phyloP scores from a whole-genome alignment of 2,329 filamentous ascomycete species.

The Acephala macrosclerotiorum region DNA sequence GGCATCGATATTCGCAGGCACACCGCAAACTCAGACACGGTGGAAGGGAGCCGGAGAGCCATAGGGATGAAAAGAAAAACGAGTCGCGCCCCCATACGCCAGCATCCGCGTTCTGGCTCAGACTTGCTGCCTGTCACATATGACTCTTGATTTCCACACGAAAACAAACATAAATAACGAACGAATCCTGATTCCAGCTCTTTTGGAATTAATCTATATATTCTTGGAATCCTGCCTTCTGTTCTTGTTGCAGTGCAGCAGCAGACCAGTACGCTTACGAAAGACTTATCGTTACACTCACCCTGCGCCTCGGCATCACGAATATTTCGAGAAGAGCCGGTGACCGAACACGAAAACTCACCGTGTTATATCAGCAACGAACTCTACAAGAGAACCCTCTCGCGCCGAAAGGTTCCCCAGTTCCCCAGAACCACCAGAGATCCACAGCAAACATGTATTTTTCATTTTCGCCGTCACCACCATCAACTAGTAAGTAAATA shows the following conservation, averaged over 20 bases:
- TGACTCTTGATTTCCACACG: slow-evolving; percentile 16
- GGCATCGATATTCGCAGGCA: background rate
- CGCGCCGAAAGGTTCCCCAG: background rate
- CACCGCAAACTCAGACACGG: slow-evolving; percentile 7
- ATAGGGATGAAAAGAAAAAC: background rate
- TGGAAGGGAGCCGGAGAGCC: background rate
- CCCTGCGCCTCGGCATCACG: slow-evolving; percentile 18
- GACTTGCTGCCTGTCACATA: slow-evolving; percentile 9
- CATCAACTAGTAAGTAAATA: slow-evolving; percentile 22
- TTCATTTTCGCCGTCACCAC: slow-evolving; percentile 39
- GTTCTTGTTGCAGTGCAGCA: slow-evolving; percentile 15
- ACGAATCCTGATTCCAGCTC: background rate
- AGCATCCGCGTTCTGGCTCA: background rate
- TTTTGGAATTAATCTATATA: slow-evolving; percentile 5
- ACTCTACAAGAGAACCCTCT: background rate
- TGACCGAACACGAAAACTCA: slow-evolving; percentile 4
- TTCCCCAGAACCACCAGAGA: background rate
- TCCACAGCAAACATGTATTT: slow-evolving; percentile 37
- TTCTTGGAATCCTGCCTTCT: slow-evolving; percentile 13
- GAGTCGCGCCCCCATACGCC: background rate
- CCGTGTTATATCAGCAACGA: background rate
- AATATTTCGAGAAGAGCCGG: slow-evolving; percentile 10
- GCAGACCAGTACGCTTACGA: slow-evolving; percentile 21
- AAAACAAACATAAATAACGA: slow-evolving; percentile 23
- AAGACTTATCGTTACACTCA: slow-evolving; percentile 28